Percentiles rank a stretch among this genome's conserved stretches.
Evolutionary conservation across 1,139 yeast species (phyloP).

Genomic region (Hemisphaericaspora xylofermentans): DNA sequence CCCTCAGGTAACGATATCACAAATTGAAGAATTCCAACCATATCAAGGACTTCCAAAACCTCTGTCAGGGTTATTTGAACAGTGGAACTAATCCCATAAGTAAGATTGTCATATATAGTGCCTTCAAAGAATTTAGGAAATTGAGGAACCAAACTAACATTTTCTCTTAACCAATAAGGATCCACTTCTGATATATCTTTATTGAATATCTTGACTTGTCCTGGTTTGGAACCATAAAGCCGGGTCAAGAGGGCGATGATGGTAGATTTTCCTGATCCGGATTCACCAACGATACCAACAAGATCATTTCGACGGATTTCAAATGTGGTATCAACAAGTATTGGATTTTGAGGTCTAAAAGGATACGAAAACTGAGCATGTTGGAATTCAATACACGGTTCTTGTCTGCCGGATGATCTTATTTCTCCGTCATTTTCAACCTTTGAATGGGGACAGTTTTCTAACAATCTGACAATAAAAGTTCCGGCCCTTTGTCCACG

Average conservation of each 20-base stretch:
- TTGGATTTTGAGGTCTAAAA: constrained; percentile 16
- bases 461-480: constrained; percentile 47
- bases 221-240: constrained; percentile 37
- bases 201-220: constrained; percentile 37
- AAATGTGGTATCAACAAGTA: constrained; percentile 43
- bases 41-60: constrained; percentile 39
- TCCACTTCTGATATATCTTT: constrained; percentile 47
- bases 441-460: constrained; percentile 25
- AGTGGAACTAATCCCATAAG: constrained; percentile 52
- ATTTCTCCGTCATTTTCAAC: constrained; percentile 30
- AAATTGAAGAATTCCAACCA: constrained; percentile 53
- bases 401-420: constrained; percentile 16
- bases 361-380: constrained; percentile 53
- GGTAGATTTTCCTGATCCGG: constrained; percentile 85
- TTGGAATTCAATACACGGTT: constrained; percentile 35
- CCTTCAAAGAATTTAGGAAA: constrained; percentile 65
- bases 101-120: constrained; percentile 61
- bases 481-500: constrained; percentile 76
- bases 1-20: constrained; percentile 55
- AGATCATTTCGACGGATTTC: constrained; percentile 44
- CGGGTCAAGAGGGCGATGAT: constrained; percentile 53
- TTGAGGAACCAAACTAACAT: constrained; percentile 69
- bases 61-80: constrained; percentile 28
- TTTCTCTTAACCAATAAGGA: constrained; percentile 47
- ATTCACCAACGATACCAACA: constrained; percentile 68